A percentile compares a stretch with the other conserved stretches of the same genome.
Evolutionary conservation across 768 basidiomycete genomes (phyloP).

Genomic region (Dacryopinax spathularia): DNA sequence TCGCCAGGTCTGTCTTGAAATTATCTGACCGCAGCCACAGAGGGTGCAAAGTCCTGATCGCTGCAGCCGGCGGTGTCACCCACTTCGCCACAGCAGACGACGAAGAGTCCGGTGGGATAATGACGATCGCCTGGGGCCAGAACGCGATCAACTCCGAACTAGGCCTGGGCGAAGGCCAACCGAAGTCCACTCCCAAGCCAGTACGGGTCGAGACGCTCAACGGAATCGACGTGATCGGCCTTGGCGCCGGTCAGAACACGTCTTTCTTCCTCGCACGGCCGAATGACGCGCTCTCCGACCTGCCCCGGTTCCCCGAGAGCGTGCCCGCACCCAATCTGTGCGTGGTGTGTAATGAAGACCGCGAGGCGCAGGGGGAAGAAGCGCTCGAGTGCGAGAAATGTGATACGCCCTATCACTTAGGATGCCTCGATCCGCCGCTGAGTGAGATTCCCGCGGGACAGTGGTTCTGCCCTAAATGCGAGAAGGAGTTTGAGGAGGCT

Average conservation of each 20-base stretch:
- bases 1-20: constrained; percentile 13
- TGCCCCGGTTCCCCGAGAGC: constrained; percentile 67
- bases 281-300: constrained; percentile 55
- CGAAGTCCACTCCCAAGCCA: constrained; percentile 79
- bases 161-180: constrained; percentile 61
- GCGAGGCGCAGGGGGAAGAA: constrained; percentile 45
- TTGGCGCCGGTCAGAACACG: constrained; percentile 77
- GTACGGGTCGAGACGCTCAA: constrained; percentile 50
- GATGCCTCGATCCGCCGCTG: constrained; percentile 69
- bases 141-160: constrained; percentile 46
- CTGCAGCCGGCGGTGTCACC: constrained; percentile 72
- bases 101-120: constrained; percentile 46
- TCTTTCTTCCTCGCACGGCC: constrained; percentile 71
- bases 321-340: constrained; percentile 51
- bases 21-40: constrained; percentile 25
- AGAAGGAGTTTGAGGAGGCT: not conserved
- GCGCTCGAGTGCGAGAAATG: constrained; percentile 93
- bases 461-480: constrained; percentile 32
- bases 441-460: constrained; percentile 68
- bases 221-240: constrained; percentile 72
- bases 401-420: constrained; percentile 74
- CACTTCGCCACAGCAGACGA: constrained; percentile 71
- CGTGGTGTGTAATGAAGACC: constrained; percentile 53
- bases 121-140: constrained; percentile 51
- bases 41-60: constrained; percentile 61